Base-by-base conservation (phyloP, 75 land plant species). In the Sequoia sempervirens region DNA sequence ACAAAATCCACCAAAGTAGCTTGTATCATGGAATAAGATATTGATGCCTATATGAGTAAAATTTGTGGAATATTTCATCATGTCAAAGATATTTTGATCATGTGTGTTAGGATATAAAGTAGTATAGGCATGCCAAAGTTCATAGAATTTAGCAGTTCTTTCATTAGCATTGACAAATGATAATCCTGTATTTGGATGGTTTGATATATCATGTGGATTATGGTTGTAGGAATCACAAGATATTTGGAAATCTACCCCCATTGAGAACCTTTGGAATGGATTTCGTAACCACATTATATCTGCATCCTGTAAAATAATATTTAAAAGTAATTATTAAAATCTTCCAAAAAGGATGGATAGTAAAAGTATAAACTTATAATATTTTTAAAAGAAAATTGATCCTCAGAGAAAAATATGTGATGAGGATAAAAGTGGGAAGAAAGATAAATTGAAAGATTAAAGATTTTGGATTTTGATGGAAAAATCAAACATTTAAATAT, bases 271-370 rank as follows among this genome's bases (percentile, higher is more conserved):
- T 45, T 34, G 56, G 82, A 94, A 88, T 6, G 95, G 95, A 75
- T 94, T 82, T 50, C 94, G 86, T 69, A 94, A 85, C 95, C 95
- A 94, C 86, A 94, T 80, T 1, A 94, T 75, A 85, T 94, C 95
- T 34, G 89, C 87, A 86, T 92, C 95, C 95, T 94, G 88, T 75
- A 88, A 37, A 74, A 73, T 3, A 73, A 34, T 14, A 73, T 73
- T 34, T 74, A 5, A 36, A 34, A 34, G 13, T 72, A n/a, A 72
- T 13, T 72, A 30, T 1, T 5, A 30, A 1, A 0, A 30, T 3
- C 0, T 34, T 34, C 11, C 11, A 2, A 8, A 5, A 7, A 12
- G 1, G 40, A 32, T 7, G 32, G 1, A 11, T 34, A 1, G 9
- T 5, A 32, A n/a, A 28, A 30, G 13, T 47, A 13, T 1, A 30